Evolutionary conservation across 306 rosid species (phyloP).

Genomic region (Castanea sativa): DNA sequence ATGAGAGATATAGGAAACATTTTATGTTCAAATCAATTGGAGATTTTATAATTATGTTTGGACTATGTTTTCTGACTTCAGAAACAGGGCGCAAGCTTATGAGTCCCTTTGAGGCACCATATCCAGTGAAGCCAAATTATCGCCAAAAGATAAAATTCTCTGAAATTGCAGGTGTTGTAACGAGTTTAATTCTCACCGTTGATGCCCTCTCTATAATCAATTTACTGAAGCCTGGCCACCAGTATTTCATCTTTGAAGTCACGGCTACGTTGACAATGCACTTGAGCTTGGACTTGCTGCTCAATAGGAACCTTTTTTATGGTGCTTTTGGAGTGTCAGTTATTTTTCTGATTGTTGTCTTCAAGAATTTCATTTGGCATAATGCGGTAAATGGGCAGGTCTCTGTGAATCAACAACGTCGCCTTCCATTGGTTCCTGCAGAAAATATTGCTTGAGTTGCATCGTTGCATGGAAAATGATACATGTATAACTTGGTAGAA

Average conservation of each 20-base stretch:
- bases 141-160: background rate
- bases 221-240: background rate
- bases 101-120: background rate
- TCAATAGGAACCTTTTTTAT: background rate
- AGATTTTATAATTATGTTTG: background rate
- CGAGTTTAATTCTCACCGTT: background rate
- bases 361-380: background rate
- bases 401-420: background rate
- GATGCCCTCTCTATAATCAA: background rate
- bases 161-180: background rate
- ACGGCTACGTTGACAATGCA: background rate
- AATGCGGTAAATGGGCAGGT: background rate
- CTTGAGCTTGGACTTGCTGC: background rate
- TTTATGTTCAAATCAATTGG: background rate
- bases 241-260: background rate
- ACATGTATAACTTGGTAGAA: background rate
- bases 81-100: background rate
- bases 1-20: background rate
- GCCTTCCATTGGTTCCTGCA: background rate
- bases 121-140: background rate
- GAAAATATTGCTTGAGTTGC: background rate
- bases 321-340: background rate
- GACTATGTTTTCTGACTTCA: background rate
- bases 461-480: background rate
- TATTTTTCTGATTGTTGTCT: background rate